These are phyloP conservation scores for Pichia occidentalis DNA, from an alignment of 805 yeast species.

Conservation along the genomic window DNA sequence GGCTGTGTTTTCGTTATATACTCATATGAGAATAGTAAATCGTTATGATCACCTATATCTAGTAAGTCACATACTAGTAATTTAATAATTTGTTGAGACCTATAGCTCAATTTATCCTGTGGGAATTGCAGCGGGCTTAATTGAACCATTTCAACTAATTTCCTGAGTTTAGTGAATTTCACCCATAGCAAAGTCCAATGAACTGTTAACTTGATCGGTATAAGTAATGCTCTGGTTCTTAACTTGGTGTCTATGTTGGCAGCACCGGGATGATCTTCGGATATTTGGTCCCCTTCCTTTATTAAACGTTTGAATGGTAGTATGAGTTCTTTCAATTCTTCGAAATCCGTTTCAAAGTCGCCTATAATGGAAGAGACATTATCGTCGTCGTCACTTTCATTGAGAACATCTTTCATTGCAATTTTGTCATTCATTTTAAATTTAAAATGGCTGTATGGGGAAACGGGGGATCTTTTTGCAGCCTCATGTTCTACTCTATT, in stretches of 20 bases:
- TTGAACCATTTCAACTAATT: slow-evolving; percentile 20
- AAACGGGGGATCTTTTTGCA: neutral
- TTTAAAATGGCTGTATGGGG: neutral
- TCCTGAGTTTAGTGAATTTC: slow-evolving; percentile 15
- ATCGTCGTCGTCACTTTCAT: neutral
- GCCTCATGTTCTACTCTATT: neutral
- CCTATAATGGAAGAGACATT: too few relatives aligned
- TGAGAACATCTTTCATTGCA: neutral
- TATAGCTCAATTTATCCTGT: slow-evolving; percentile 10
- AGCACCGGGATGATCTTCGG: neutral
- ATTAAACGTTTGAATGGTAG: slow-evolving; percentile 1
- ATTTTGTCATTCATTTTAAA: neutral
- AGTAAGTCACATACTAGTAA: slow-evolving; percentile 15
- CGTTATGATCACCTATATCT: slow-evolving; percentile 13
- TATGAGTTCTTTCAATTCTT: slow-evolving; percentile 6
- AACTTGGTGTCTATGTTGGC: slow-evolving; percentile 1
- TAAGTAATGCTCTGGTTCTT: slow-evolving; percentile 17
- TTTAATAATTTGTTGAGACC: slow-evolving; percentile 15
- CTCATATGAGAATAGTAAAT: slow-evolving; percentile 13
- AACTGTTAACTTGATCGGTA: slow-evolving; percentile 19
- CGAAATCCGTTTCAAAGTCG: too few relatives aligned
- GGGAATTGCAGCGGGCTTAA: slow-evolving; percentile 18
- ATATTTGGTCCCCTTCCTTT: neutral
- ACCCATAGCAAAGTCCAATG: slow-evolving; percentile 26
- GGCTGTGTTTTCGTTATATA: too few relatives aligned